Conservation (phyloP, 371 early-diverging fungal genomes). For the Mortierella sp. region DNA sequence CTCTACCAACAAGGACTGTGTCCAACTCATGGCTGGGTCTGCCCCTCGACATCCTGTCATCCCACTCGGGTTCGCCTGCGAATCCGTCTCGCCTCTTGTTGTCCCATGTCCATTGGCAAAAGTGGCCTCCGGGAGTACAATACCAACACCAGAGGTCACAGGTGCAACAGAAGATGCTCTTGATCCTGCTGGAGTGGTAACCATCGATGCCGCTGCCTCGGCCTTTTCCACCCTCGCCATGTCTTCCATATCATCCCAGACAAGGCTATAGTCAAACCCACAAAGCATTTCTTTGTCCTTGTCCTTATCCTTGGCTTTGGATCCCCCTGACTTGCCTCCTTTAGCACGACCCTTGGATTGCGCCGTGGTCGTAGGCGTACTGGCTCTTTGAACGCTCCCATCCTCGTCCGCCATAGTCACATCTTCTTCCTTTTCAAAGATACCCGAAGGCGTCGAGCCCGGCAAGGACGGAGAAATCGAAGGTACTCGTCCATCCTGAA, state of each 20-base stretch:
- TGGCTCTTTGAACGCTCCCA: conserved; percentile 8
- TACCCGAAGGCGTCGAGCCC: background rate
- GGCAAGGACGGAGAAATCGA: background rate
- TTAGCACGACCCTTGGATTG: conserved; percentile 10
- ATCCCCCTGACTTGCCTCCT: too few species aligned
- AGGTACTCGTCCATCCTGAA: too few species aligned
- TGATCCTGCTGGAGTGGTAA: conserved; percentile 33
- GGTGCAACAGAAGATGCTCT: conserved; percentile 45
- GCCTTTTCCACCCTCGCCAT: conserved; percentile 32
- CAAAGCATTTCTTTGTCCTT: conserved; percentile 52
- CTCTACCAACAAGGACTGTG: conserved; percentile 2
- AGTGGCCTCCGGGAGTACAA: conserved; percentile 10
- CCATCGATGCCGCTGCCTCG: conserved; percentile 1
- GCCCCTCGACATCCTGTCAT: conserved; percentile 32
- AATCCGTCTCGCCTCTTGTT: conserved; percentile 4
- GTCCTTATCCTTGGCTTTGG: conserved; percentile 22
- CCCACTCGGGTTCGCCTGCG: conserved; percentile 2
- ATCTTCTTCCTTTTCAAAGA: conserved; percentile 9
- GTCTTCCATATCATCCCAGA: conserved; percentile 58
- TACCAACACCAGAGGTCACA: conserved; percentile 27
- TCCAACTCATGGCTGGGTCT: background rate
- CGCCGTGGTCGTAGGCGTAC: conserved; percentile 24
- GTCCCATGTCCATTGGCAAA: background rate
- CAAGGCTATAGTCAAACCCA: conserved; percentile 60
- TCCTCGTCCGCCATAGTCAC: conserved; percentile 22